Conservation (phyloP, 352 stramenopile species). For the Pythium aristosporum region DNA sequence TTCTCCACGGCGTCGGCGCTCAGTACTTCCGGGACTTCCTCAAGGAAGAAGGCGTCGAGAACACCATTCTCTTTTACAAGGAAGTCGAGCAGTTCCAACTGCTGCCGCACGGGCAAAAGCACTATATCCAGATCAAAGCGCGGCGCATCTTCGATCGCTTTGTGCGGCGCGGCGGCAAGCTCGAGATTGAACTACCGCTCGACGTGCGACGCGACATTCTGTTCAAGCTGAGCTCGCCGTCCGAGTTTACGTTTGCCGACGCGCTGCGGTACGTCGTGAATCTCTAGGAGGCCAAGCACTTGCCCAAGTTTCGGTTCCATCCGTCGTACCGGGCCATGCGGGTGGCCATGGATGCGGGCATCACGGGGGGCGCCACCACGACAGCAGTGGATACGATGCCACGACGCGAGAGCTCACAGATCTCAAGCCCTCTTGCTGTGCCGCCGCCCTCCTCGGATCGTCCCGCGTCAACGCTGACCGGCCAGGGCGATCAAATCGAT, state of each 20-base stretch:
- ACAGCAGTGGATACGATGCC: neutral
- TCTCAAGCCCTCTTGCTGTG: too few relatives aligned
- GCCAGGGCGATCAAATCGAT: conserved; percentile 36
- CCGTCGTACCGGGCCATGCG: conserved; percentile 46
- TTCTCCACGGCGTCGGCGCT: conserved; percentile 49
- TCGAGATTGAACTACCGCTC: conserved; percentile 60
- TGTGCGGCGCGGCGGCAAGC: conserved; percentile 52
- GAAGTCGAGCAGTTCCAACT: conserved; percentile 73
- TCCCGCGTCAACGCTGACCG: too few relatives aligned
- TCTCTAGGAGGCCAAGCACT: conserved; percentile 50
- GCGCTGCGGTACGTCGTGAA: conserved; percentile 52
- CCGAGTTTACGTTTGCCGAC: conserved; percentile 62
- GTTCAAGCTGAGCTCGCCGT: conserved; percentile 53
- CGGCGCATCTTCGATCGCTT: conserved; percentile 75
- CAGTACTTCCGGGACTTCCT: conserved; percentile 63
- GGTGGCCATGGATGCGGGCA: conserved; percentile 4
- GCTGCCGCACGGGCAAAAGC: conserved; percentile 58
- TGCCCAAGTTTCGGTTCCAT: conserved; percentile 44
- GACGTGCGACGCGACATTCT: conserved; percentile 68
- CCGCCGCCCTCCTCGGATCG: too few relatives aligned
- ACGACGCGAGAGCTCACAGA: too few relatives aligned
- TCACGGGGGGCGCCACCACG: too few relatives aligned
- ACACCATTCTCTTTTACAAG: conserved; percentile 69
- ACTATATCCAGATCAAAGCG: conserved; percentile 74
- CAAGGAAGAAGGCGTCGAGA: conserved; percentile 46